Percentiles rank a stretch among this genome's conserved stretches.
These are phyloP conservation scores for Vitis hybrid DNA, from an alignment of 177 flowering plant genomes.

Conservation along the genomic window DNA sequence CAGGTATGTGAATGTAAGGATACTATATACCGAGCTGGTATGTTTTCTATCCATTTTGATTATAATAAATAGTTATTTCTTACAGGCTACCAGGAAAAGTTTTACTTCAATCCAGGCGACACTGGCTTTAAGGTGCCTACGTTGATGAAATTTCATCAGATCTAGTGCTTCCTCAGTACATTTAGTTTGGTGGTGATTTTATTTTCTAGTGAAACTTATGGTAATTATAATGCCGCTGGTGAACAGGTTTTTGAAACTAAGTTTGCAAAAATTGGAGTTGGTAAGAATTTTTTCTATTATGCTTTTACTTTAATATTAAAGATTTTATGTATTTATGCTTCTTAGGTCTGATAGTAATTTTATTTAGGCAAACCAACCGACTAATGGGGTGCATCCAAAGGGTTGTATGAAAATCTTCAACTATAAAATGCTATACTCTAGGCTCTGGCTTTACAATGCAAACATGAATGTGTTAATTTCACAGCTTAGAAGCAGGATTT, in stretches of 20 bases:
- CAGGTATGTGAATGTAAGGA: constrained; percentile 47
- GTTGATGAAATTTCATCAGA: not conserved
- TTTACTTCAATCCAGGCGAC: constrained; percentile 97
- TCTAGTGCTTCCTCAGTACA: not conserved
- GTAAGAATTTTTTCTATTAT: constrained; percentile 39
- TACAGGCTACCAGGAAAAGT: constrained; percentile 97
- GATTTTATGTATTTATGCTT: not conserved
- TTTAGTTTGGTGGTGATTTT: constrained; percentile 8
- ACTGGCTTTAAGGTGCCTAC: constrained; percentile 89
- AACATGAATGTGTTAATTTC: too few species aligned
- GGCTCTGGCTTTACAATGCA: too few species aligned
- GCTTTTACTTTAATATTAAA: not conserved
- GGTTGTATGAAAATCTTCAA: not conserved
- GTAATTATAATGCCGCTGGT: constrained; percentile 13
- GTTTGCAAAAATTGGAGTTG: constrained; percentile 94
- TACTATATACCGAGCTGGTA: not conserved
- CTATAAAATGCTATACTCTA: not conserved
- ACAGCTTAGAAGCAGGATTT: not conserved
- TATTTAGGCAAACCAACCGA: not conserved
- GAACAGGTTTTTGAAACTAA: constrained; percentile 90
- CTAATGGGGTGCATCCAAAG: not conserved
- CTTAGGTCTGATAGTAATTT: not conserved
- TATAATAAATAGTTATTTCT: constrained; percentile 6
- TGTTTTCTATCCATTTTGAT: constrained; percentile 3
- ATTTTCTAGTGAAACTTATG: not conserved